phyloP scores from a whole-genome alignment of 2,329 filamentous ascomycete genomes.

The Hysterium pulicare region DNA sequence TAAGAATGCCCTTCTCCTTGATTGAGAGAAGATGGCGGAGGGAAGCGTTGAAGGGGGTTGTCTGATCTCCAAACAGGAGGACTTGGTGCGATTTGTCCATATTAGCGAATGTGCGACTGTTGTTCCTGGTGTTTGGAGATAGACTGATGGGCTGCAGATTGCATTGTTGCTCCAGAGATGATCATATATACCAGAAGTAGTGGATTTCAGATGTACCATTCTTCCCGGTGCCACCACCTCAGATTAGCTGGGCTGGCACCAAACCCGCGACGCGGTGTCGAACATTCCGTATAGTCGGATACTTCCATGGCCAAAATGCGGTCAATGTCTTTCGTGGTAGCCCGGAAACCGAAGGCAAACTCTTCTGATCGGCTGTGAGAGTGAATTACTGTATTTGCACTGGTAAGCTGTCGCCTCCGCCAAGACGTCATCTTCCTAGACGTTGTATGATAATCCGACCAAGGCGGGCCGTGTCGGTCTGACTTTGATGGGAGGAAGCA shows the following conservation, averaged over 20 bases:
- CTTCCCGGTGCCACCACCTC: not conserved
- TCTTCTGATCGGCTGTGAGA: not conserved
- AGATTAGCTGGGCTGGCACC: not conserved
- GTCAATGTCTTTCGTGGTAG: not conserved
- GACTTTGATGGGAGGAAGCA: not conserved
- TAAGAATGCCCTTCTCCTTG: conserved; percentile 42
- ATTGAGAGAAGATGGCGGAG: conserved; percentile 27
- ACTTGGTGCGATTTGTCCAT: conserved; percentile 14
- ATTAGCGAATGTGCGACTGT: not conserved
- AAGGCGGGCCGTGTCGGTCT: not conserved
- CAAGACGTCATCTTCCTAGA: not conserved
- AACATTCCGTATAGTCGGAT: not conserved
- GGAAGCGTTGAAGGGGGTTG: conserved; percentile 40
- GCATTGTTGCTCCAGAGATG: not conserved
- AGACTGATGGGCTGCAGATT: not conserved
- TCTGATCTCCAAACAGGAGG: conserved; percentile 49
- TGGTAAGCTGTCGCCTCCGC: not conserved
- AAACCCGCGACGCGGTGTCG: not conserved
- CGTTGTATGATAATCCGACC: not conserved
- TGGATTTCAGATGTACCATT: not conserved
- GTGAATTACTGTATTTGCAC: not conserved
- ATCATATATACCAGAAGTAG: not conserved
- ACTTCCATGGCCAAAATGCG: not conserved
- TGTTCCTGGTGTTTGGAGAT: conserved; percentile 2
- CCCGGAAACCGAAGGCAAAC: not conserved